Conservation (phyloP, 306 rosid genomes). For the Acacia crassicarpa region DNA sequence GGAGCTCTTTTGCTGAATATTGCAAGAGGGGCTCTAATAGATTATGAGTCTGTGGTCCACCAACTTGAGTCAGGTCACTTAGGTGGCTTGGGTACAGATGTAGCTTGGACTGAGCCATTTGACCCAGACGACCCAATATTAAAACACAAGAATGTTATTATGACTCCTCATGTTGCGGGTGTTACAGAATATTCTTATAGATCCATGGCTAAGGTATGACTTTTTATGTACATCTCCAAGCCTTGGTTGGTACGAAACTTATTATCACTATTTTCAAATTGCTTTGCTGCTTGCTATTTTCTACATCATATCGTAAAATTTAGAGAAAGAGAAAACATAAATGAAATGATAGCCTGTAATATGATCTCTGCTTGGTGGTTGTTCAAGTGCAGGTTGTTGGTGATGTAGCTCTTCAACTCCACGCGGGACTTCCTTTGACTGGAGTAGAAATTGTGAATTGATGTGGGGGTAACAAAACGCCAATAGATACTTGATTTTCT, state of each 20-base stretch:
- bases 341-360: constrained; percentile 11
- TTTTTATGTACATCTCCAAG: background rate
- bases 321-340: background rate
- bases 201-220: constrained; percentile 79
- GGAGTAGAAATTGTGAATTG: constrained; percentile 80
- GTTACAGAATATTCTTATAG: constrained; percentile 79
- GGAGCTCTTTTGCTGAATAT: constrained; percentile 81
- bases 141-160: constrained; percentile 64
- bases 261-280: background rate
- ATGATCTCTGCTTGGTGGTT: constrained; percentile 25
- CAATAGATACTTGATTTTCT: background rate
- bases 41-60: constrained; percentile 60
- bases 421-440: constrained; percentile 61
- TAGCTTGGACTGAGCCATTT: constrained; percentile 91
- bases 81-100: constrained; percentile 89
- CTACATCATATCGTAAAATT: background rate
- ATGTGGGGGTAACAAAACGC: constrained; percentile 13
- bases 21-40: constrained; percentile 72
- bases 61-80: constrained; percentile 68
- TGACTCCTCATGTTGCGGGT: constrained; percentile 93
- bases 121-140: constrained; percentile 72
- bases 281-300: background rate
- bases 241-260: background rate
- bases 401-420: constrained; percentile 77
- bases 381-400: constrained; percentile 60